Conservation (phyloP, 106 monocot genomes). For the Agapanthus africanus region DNA sequence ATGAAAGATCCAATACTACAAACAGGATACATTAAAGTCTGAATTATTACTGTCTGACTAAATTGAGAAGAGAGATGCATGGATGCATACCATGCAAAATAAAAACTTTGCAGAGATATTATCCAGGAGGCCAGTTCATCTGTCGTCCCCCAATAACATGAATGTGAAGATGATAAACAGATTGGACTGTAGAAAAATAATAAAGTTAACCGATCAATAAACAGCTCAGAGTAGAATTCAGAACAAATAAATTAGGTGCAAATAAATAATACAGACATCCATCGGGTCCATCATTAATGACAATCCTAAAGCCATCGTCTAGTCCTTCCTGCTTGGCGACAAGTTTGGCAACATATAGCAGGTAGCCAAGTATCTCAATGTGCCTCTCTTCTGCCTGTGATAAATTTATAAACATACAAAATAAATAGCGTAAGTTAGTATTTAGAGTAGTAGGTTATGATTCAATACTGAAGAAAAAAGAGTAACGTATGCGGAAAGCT, state of each 20-base stretch:
- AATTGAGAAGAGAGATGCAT: conserved; percentile 5
- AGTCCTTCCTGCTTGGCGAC: conserved; percentile 79
- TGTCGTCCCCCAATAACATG: conserved; percentile 86
- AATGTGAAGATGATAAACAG: conserved; percentile 80
- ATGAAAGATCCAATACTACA: no score
- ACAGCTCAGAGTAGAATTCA: not conserved
- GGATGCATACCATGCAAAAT: conserved; percentile 7
- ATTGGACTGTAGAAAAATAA: conserved; percentile 58
- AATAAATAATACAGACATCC: conserved; percentile 39
- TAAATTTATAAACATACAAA: not conserved
- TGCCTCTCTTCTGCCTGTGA: conserved; percentile 77
- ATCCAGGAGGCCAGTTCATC: conserved; percentile 95
- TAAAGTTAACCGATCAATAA: not conserved
- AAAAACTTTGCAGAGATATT: not conserved
- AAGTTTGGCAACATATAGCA: conserved; percentile 59
- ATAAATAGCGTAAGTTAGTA: not conserved
- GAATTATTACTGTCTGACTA: not conserved
- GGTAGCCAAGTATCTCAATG: conserved; percentile 67
- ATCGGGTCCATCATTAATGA: conserved; percentile 71
- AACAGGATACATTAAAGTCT: no score
- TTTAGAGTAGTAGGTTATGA: not conserved
- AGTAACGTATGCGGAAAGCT: no score
- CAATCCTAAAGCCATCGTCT: conserved; percentile 71
- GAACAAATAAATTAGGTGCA: not conserved
- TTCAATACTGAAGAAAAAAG: not conserved